phyloP scores from a whole-genome alignment of 768 basidiomycete species.

The Hygrocybe punicea region DNA sequence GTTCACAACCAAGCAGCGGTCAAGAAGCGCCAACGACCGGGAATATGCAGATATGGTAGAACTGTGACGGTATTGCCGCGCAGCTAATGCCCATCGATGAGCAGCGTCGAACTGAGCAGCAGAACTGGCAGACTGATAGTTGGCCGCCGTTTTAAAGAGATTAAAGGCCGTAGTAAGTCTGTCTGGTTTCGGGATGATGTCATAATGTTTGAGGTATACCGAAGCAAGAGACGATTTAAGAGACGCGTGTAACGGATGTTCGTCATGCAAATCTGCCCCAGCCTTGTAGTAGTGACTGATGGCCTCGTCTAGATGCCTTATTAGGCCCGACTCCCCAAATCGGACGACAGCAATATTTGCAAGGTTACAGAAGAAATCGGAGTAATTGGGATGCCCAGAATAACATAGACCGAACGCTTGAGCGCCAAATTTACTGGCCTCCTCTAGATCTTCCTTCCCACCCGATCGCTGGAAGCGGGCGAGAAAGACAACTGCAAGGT shows the following conservation, averaged over 20 bases:
- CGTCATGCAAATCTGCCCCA: not conserved
- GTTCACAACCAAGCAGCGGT: not conserved
- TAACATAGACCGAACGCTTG: not conserved
- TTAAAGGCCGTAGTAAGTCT: not conserved
- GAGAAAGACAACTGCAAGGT: not conserved
- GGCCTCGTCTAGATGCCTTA: slow-evolving; percentile 8
- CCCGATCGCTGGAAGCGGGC: not conserved
- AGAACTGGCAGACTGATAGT: not conserved
- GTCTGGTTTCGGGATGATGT: not conserved
- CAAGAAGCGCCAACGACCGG: not conserved
- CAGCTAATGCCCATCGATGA: not conserved
- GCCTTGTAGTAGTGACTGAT: not conserved
- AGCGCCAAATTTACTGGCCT: not conserved
- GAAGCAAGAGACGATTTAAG: not conserved
- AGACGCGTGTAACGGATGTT: not conserved
- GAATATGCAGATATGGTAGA: slow-evolving; percentile 1
- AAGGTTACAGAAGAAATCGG: not conserved
- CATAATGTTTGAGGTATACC: not conserved
- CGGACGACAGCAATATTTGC: not conserved
- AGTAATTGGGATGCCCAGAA: not conserved
- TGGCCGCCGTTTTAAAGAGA: slow-evolving; percentile 1
- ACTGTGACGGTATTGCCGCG: not conserved
- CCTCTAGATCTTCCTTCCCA: slow-evolving; percentile 1
- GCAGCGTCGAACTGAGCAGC: not conserved
- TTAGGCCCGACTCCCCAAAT: not conserved